Conservation (phyloP, 2,329 filamentous ascomycete species). For the Penicillium hordei region DNA sequence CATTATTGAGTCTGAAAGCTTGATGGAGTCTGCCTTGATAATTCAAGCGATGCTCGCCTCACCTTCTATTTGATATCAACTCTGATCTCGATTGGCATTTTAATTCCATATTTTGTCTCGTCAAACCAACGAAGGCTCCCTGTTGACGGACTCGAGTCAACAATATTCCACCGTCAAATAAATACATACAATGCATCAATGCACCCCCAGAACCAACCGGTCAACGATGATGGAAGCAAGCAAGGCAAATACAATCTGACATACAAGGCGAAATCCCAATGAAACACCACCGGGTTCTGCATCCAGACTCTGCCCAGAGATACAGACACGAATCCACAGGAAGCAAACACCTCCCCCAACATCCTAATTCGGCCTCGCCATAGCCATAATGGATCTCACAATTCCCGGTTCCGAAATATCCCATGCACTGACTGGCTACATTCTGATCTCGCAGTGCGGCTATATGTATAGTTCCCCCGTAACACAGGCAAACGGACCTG, state of each 20-base stretch:
- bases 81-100: not conserved
- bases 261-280: not conserved
- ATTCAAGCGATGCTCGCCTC: not conserved
- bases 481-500: slow-evolving; percentile 7
- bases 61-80: not conserved
- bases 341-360: not conserved
- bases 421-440: not conserved
- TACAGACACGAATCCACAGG: not conserved
- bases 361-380: not conserved
- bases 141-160: not conserved
- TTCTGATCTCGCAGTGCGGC: not conserved
- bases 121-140: not conserved
- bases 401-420: not conserved
- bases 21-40: not conserved
- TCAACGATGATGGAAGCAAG: not conserved
- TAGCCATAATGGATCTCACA: not conserved
- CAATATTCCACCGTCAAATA: not conserved
- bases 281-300: not conserved
- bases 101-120: not conserved
- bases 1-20: not conserved
- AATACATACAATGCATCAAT: not conserved
- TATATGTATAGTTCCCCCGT: not conserved
- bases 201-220: not conserved
- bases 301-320: not conserved
- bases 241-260: not conserved